Evolutionary conservation across 2,329 filamentous ascomycete genomes (phyloP), one percentile per base, ranked within the genome.

Genomic region (Orbilia quercus): DNA sequence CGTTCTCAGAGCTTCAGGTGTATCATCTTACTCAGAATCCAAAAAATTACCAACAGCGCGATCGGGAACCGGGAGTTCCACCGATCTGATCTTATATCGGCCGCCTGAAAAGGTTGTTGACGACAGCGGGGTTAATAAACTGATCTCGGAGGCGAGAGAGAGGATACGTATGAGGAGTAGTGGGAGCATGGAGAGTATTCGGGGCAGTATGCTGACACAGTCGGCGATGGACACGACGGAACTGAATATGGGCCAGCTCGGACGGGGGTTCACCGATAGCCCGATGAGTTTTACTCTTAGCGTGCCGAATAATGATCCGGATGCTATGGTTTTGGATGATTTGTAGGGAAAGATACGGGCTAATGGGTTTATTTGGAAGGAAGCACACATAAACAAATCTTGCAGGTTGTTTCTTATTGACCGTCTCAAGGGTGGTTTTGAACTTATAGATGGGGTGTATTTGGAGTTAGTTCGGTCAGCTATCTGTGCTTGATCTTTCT

Each of bases 111-210:
- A 87, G 0, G 86, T 96, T 18, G 88, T 92, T 0, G 85, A 88
- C 79, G 89, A 91, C 28, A 90, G 94, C 79, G 89, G 86, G 74
- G 91, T 96, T 74, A 85, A 92, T 71, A 91, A 89, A 80, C 91
- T 91, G 7, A 92, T 97, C 75, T 83, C 94, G 58, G 93, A 96
- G 80, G 87, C 91, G 1, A 85, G 92, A 58, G 86, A 86, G 50
- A 85, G 92, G 62, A 84, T 87, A 34, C 83, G 90, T 59, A 87
- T 45, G 54, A 90, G 76, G 84, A 82, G 79, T 86, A 88, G 78
- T 82, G 81, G 71, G 5, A 54, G 16, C 12, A 25, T 59, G 42
- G 42, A 54, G 2, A 34, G 62, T 7, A 54, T 63, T n/a, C n/a
- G n/a, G n/a, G 57, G 28, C 22, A 62, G 36, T 16, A 57, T 50